Evolutionary conservation across 495 filamentous ascomycete genomes (phyloP), one percentile per base, ranked within the genome.

Genomic region (Tuber calosporum): DNA sequence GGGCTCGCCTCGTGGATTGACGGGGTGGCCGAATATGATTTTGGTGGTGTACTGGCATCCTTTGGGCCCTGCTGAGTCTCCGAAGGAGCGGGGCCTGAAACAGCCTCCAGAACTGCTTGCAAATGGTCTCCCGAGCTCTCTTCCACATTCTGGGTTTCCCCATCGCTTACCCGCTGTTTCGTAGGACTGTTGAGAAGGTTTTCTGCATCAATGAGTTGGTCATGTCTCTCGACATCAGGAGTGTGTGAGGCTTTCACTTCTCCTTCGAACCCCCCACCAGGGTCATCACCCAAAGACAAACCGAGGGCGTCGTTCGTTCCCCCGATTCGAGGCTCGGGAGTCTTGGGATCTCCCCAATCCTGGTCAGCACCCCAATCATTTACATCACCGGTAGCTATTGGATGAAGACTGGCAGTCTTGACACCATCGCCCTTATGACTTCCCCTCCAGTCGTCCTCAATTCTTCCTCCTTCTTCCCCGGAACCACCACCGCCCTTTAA

Each of bases 341-440:
- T 62, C 53, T 22, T 53, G 45, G 42, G 69, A 40, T 74, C 78
- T 36, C 73, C 75, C 79, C 79, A 81, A 48, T 76, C 75, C 36
- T 72, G 72, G 67, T 75, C 78, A 42, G 78, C 71, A 78, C 73
- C 79, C 79, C 78, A 80, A 42, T 66, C 42, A 36, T 80, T 72
- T 38, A 69, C 68, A 42, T 75, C 75, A 58, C 45, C 72, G 26
- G 71, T 79, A 69, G 71, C 36, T 48, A 70, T 72, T 20, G 70
- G 69, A 62, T 66, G 66, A 73, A 43, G 72, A 13, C 43, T 67
- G 37, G 71, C 40, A 40, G 48, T 39, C 36, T 43, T 41, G 39
- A 48, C 40, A 41, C 34, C 34, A 36, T 36, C 19, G 26, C 53
- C 69, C 67, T 39, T 30, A 69, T 8, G 6, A 6, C 34, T 30